These are phyloP conservation scores for Claviceps arundinis DNA, from an alignment of 2,329 filamentous ascomycete species.

Conservation along the genomic window DNA sequence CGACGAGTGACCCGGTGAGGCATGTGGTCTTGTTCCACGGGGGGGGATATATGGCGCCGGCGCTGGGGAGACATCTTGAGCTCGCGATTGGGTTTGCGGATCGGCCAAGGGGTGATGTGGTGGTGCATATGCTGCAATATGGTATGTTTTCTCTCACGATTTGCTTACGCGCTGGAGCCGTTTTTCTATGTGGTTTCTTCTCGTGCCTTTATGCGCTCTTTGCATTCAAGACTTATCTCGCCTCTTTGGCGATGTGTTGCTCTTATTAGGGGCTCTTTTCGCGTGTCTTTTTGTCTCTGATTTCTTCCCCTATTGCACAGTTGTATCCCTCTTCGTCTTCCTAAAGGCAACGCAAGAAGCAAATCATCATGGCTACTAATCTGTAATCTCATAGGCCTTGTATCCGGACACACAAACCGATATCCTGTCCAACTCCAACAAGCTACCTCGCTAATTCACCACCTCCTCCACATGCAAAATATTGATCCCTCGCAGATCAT, in stretches of 20 bases:
- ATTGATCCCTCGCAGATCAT: slow-evolving; percentile 1
- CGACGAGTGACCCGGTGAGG: not conserved
- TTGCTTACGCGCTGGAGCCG: no score
- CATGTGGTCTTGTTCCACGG: slow-evolving; percentile 4
- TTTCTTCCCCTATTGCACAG: not conserved
- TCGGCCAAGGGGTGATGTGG: not conserved
- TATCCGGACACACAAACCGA: not conserved
- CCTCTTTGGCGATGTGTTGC: no score
- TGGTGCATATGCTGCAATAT: slow-evolving; percentile 2
- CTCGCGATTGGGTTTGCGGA: slow-evolving; percentile 2
- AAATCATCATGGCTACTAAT: not conserved
- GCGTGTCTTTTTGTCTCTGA: not conserved
- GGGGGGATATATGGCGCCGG: slow-evolving; percentile 4
- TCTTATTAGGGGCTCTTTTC: no score
- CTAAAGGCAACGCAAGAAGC: no score
- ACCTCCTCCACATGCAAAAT: not conserved
- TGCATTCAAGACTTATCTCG: no score
- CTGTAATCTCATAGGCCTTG: not conserved
- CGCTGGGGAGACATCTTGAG: not conserved
- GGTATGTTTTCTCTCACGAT: not conserved
- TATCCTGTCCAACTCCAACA: slow-evolving; percentile 5
- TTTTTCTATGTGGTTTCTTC: no score
- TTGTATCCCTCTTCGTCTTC: no score
- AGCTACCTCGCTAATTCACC: not conserved
- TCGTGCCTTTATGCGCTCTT: no score